phyloP scores from a whole-genome alignment of 495 filamentous ascomycete genomes.

The Bacidia gigantensis region DNA sequence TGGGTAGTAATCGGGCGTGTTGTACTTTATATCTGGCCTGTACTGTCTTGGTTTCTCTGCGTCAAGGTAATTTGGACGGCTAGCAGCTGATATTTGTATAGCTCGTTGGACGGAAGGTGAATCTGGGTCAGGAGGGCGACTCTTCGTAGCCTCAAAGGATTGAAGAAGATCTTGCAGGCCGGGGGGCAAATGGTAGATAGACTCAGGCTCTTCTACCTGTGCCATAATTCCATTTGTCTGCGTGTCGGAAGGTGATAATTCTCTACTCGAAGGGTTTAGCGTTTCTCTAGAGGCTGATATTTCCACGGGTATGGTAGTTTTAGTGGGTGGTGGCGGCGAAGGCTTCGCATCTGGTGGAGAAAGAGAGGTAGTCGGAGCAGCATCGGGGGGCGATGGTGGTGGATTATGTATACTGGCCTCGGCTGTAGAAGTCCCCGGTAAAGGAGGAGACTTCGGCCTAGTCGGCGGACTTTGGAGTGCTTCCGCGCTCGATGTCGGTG shows the following conservation, averaged over 20 bases:
- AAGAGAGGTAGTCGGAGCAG: constrained; percentile 3
- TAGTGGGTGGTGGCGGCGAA: not conserved
- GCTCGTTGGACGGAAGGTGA: constrained; percentile 56
- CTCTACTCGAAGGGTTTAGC: constrained; percentile 21
- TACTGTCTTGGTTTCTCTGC: constrained; percentile 72
- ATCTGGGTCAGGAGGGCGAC: constrained; percentile 38
- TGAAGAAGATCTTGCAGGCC: constrained; percentile 80
- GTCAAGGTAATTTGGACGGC: constrained; percentile 61
- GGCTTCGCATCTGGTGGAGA: constrained; percentile 1
- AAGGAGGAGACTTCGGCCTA: constrained; percentile 40
- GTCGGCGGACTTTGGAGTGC: constrained; percentile 20
- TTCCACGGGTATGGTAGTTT: not conserved
- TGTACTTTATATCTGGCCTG: constrained; percentile 63
- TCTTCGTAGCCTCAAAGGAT: constrained; percentile 75
- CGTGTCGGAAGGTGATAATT: constrained; percentile 17
- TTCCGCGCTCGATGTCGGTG: constrained; percentile 26
- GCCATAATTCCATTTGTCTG: constrained; percentile 43
- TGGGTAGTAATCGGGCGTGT: constrained; percentile 74
- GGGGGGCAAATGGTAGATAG: constrained; percentile 87
- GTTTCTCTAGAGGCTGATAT: constrained; percentile 3
- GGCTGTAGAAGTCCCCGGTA: constrained; percentile 26
- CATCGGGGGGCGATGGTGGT: constrained; percentile 24
- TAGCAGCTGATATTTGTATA: constrained; percentile 54
- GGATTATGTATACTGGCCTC: constrained; percentile 24
- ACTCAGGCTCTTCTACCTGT: constrained; percentile 53